These are phyloP conservation scores for Globisporangium cystogenes DNA, from an alignment of 352 stramenopile species.

Conservation along the genomic window DNA sequence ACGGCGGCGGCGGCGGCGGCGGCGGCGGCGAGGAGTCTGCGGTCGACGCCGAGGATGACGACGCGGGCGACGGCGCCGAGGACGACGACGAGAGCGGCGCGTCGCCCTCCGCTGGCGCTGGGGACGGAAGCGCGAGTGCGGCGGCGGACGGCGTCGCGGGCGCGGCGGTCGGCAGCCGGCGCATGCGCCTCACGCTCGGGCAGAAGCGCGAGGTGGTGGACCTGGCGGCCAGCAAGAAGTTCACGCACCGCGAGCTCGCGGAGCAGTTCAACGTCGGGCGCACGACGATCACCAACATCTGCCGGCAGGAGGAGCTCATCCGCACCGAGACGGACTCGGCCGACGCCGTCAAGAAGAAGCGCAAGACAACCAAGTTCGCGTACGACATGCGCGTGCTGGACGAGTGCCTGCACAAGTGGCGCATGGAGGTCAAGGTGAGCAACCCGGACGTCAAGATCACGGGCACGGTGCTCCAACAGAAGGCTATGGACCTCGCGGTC, in stretches of 20 bases:
- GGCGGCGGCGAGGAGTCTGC: slow-evolving; percentile 12
- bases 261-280: slow-evolving; percentile 76
- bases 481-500: slow-evolving; percentile 76
- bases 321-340: slow-evolving; percentile 82
- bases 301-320: slow-evolving; percentile 75
- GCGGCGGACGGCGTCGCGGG: slow-evolving; percentile 18
- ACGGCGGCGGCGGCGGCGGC: slow-evolving; percentile 10
- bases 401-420: slow-evolving; percentile 85
- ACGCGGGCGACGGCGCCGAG: not conserved
- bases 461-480: slow-evolving; percentile 74
- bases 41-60: slow-evolving; percentile 15
- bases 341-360: slow-evolving; percentile 79
- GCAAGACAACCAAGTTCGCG: slow-evolving; percentile 83
- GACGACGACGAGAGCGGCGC: not conserved
- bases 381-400: slow-evolving; percentile 79
- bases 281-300: slow-evolving; percentile 87
- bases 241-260: slow-evolving; percentile 77
- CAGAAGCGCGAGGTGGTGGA: slow-evolving; percentile 86
- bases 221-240: slow-evolving; percentile 78
- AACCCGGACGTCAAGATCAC: slow-evolving; percentile 76
- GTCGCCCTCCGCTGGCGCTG: not conserved
- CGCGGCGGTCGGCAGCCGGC: slow-evolving; percentile 16
- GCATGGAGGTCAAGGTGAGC: slow-evolving; percentile 81
- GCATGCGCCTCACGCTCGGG: slow-evolving; percentile 74
- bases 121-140: not conserved